Base-by-base conservation (phyloP, 2,329 filamentous ascomycete genomes). In the Xylariaceae sp. region DNA sequence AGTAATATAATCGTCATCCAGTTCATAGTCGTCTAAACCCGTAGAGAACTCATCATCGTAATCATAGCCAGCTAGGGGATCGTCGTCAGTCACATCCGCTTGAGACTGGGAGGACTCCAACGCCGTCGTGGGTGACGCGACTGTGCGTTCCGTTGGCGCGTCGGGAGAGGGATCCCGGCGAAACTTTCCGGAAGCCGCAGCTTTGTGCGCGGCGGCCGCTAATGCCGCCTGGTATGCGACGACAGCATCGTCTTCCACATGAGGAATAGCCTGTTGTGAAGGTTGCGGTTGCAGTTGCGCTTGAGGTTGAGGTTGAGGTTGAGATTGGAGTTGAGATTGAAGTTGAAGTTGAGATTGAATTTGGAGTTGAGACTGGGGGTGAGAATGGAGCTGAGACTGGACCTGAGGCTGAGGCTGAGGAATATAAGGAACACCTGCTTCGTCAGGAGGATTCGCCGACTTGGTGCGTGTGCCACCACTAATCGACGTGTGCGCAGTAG, bases 1-100 rank as follows among this genome's bases (percentile, higher is more conserved):
- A 61, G 99, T 95, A 67, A 97, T 94, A 37, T 87, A 86, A 67
- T 97, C 92, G 65, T 97, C 92, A 60, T 90, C 89, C 54, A 89
- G 81, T 50, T 87, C 85, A 60, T 85, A 83, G 64, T 88, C 83
- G 61, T 87, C 84, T 65, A 81, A 70, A 56, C 78, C 78, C 9
- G 70, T 65, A 18, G 67, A 71, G 4, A 65, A 61, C 11, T 59
- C 80, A 62, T 91, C 88, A 64, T 93, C 88, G 61, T 86, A 85
- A 55, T 88, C 67, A 54, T 67, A 72, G 53, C 67, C 67, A 47
- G 68, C 68, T 1, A 68, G 18, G 1, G 58, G 34, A 30, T 66
- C 62, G 2, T 68, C 65, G n/a, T 68, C 64, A 0, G 63, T 39
- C 1, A 64, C 62, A 2, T 69, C 64, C 50, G 63, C 60, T 30